These are phyloP conservation scores for Scenedesmus sp. DNA, from an alignment of 163 green algal genomes.

Conservation along the genomic window DNA sequence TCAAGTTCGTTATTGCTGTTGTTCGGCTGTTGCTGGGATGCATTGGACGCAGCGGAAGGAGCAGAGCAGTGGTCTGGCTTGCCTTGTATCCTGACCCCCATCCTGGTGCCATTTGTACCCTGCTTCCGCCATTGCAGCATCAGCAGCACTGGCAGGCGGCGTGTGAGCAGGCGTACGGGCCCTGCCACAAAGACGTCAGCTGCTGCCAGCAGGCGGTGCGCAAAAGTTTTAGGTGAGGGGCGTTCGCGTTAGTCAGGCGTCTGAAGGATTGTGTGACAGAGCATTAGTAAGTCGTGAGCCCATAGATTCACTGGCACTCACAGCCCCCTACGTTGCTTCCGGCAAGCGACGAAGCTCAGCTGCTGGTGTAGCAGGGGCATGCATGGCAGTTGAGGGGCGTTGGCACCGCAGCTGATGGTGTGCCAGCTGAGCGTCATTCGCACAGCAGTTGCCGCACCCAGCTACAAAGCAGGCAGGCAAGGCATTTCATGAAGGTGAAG, in stretches of 20 bases:
- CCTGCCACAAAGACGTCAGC: constrained; percentile 41
- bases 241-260: no score
- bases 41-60: neutral
- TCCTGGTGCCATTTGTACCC: neutral
- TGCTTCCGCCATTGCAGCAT: constrained; percentile 9
- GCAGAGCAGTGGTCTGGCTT: neutral
- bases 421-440: neutral
- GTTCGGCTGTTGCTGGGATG: no score
- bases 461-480: neutral
- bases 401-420: neutral
- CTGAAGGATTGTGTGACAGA: no score
- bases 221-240: constrained; percentile 10
- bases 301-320: no score
- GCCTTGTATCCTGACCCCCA: neutral
- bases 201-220: constrained; percentile 6
- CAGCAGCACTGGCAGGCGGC: constrained; percentile 49
- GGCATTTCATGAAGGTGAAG: no score
- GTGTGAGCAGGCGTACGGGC: constrained; percentile 20
- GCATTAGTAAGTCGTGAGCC: no score
- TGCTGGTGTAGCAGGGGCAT: no score
- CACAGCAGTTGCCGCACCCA: neutral
- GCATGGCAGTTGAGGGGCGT: no score
- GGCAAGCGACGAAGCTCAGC: no score
- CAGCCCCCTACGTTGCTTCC: no score
- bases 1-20: no score